Evolutionary conservation across 805 yeast genomes (phyloP), one percentile per base, ranked within the genome.

Genomic region (Candida patagonica): DNA sequence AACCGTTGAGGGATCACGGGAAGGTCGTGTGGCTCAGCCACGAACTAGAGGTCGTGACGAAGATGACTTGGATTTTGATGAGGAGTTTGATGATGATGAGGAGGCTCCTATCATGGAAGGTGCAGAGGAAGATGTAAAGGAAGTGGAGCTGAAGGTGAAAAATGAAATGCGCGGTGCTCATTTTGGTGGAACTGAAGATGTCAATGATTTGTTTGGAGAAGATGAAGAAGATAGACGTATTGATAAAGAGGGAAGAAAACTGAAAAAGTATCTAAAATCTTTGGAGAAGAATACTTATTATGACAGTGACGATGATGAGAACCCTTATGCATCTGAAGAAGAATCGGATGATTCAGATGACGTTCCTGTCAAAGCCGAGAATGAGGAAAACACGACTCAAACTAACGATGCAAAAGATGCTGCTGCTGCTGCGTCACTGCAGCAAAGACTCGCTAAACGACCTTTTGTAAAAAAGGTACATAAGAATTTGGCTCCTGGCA

Each of bases 71-170:
- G 98, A 89, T 62, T 89, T 71, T 54, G 96, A 92, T 51, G 97
- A 92, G 59, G 96, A 88, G 59, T 92, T 92, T 62, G 96, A 92
- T 21, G 98, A 92, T 60, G 98, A 92, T 59, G 98, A 92, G 64
- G 98, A 89, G 59, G 97, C 97, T 1, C 98, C 98, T 22, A 83
- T 92, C 43, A 76, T 89, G 70, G 97, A 89, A 54, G 96, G 96
- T 35, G 70, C 88, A 45, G 97, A 89, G 55, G 96, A 92, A 54
- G 97, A 92, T 55, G 83, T 85, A 58, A 87, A 82, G 58, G 82
- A 86, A 46, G 82, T 87, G 38, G 96, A 92, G 60, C 74, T 56
- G 26, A 56, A 60, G 35, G 56, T 61, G 47, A 61, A 61, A 44
- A 54, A 52, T 40, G 65, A 61, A 42, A 60, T 53, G 48, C 51